Evolutionary conservation across 495 filamentous ascomycete genomes (phyloP).

Genomic region (Neurospora sp.): DNA sequence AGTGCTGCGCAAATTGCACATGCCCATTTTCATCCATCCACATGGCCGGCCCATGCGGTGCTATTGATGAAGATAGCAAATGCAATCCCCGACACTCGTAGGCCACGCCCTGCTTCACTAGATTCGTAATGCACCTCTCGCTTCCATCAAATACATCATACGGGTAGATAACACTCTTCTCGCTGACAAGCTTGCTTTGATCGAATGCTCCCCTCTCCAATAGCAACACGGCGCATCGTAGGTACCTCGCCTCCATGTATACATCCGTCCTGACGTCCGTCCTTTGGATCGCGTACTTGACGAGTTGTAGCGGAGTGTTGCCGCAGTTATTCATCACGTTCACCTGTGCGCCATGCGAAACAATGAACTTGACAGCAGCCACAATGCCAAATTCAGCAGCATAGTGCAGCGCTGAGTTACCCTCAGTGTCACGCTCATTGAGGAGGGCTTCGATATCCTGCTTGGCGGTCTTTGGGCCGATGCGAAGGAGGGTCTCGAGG

Average conservation of each 20-base stretch:
- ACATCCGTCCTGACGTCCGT: constrained; percentile 26
- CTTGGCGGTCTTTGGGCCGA: constrained; percentile 11
- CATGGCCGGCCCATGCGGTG: constrained; percentile 9
- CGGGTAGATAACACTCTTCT: constrained; percentile 19
- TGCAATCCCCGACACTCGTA: constrained; percentile 21
- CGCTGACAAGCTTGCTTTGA: constrained; percentile 26
- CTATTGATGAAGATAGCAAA: constrained; percentile 14
- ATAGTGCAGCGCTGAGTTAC: constrained; percentile 26
- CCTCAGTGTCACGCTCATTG: constrained; percentile 23
- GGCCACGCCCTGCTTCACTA: constrained; percentile 22
- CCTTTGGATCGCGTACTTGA: constrained; percentile 27
- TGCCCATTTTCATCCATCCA: constrained; percentile 2
- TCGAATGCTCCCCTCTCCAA: constrained; percentile 24
- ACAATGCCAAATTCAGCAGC: constrained; percentile 26
- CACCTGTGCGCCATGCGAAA: constrained; percentile 13
- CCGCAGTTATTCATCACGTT: constrained; percentile 29
- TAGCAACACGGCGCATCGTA: constrained; percentile 23
- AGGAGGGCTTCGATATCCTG: constrained; percentile 12
- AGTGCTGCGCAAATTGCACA: neutral
- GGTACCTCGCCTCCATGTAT: constrained; percentile 26
- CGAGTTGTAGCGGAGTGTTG: constrained; percentile 25
- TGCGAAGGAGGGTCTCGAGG: constrained; percentile 12
- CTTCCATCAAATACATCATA: constrained; percentile 24
- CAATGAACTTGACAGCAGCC: constrained; percentile 20
- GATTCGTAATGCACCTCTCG: constrained; percentile 19